A percentile compares a stretch with the other conserved stretches of the same genome.
These are phyloP conservation scores for Zygotorulaspora mrakii DNA, from an alignment of 1,139 yeast species.

Conservation along the genomic window DNA sequence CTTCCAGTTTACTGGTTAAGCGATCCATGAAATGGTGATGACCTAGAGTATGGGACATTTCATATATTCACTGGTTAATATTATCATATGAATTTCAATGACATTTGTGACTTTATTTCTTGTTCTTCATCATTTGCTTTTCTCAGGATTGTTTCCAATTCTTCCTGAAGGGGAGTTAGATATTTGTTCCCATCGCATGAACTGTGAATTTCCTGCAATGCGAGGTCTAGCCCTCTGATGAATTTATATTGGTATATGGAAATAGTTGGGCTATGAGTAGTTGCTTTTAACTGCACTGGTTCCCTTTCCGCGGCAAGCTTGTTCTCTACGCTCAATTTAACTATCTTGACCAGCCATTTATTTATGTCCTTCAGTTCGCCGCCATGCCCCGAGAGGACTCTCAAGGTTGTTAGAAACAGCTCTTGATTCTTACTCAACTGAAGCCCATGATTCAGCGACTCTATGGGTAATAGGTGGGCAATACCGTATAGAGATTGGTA, in stretches of 20 bases:
- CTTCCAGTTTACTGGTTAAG: slow-evolving; percentile 40
- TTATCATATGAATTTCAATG: slow-evolving; percentile 24
- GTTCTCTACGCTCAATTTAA: slow-evolving; percentile 28
- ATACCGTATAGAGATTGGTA: slow-evolving; percentile 20
- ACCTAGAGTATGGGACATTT: slow-evolving; percentile 81
- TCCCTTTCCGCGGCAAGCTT: slow-evolving; percentile 19
- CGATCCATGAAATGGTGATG: slow-evolving; percentile 89
- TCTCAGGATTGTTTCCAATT: slow-evolving; percentile 18
- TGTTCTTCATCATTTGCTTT: slow-evolving; percentile 27
- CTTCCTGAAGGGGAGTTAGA: slow-evolving; percentile 12
- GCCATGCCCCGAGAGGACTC: slow-evolving; percentile 15
- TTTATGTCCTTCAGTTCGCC: slow-evolving; percentile 9
- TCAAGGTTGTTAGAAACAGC: slow-evolving; percentile 15
- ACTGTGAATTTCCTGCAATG: slow-evolving; percentile 22
- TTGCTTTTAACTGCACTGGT: not conserved
- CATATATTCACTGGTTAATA: not conserved
- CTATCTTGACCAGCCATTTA: slow-evolving; percentile 24
- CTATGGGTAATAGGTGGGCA: slow-evolving; percentile 15
- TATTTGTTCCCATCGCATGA: slow-evolving; percentile 12
- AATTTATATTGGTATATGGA: slow-evolving; percentile 27
- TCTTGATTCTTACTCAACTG: slow-evolving; percentile 14
- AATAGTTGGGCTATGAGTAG: slow-evolving; percentile 5
- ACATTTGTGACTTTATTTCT: slow-evolving; percentile 28
- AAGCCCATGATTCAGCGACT: not conserved
- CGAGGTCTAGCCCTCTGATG: slow-evolving; percentile 27